Base-by-base conservation (phyloP, 345 rosid species). In the Nephelium lappaceum region DNA sequence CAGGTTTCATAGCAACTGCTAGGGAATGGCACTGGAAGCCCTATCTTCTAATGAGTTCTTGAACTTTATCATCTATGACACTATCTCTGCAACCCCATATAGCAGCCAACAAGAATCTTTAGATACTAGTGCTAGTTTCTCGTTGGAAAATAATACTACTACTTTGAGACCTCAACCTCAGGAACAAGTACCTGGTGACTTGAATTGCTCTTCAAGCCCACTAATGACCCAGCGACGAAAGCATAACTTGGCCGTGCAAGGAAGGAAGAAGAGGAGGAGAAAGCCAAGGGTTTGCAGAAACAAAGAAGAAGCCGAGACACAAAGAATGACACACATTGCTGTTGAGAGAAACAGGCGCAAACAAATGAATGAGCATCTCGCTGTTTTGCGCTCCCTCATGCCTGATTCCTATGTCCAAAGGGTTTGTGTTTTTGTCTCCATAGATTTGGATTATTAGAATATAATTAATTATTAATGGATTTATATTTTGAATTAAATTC, bases 241-340 rank as follows among this genome's bases (percentile, higher is more conserved):
- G 77, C 76, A 63, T 72, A 79, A 69, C 36, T 38, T 71, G 69
- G 84, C 81, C 11, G 85, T 42, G 73, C 86, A 86, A 84, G 93
- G 90, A 64, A 88, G 88, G 86, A 95, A 85, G 82, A 88, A 91
- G 81, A 83, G 93, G 82, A 87, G 91, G 73, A 87, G 98, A 80
- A 89, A 91, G 85, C 85, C 91, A 43, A 92, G 92, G 88, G 88
- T 81, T 69, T 89, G 97, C 64, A 95, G 93, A 85, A 93, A 91
- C 83, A 89, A 85, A 83, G 93, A 92, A 82, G 97, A 93, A 82
- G 94, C 98, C 9, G 97, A 95, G 86, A 88, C 87, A 11, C 93
- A 92, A 78, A 84, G 98, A 86, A 93, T 93, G 94, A 90, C 93
- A 71, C 98, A 95, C 89, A 95, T 95, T 87, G 86, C 97, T 19